A percentile compares a stretch with the other conserved stretches of the same genome.
Evolutionary conservation across 163 green algal species (phyloP).

Genomic region (Scenedesmus sp.): DNA sequence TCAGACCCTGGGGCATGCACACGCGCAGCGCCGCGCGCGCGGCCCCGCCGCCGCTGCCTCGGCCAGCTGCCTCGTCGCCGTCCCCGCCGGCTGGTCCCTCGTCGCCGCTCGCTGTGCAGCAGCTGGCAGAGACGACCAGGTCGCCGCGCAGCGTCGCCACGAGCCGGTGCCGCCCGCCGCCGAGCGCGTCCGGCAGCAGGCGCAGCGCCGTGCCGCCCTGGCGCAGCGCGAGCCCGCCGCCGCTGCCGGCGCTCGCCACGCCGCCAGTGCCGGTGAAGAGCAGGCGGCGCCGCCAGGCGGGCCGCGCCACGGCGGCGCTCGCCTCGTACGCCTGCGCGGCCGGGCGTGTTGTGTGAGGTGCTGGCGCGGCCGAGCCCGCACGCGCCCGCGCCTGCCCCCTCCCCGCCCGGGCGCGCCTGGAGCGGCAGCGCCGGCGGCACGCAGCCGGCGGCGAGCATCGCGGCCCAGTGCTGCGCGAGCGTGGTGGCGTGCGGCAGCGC

Average conservation of each 20-base stretch:
- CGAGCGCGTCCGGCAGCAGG: neutral
- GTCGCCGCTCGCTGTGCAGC: neutral
- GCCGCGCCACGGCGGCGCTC: neutral
- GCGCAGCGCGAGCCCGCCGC: conserved; percentile 2
- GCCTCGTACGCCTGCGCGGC: conserved; percentile 49
- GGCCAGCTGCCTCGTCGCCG: conserved; percentile 12
- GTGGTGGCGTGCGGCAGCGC: conserved; percentile 48
- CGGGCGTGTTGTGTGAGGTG: neutral
- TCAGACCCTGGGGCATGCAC: conserved; percentile 37
- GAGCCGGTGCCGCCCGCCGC: neutral
- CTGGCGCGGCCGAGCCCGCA: neutral
- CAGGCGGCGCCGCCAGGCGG: conserved; percentile 21
- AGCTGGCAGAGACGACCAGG: conserved; percentile 26
- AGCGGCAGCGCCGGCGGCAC: conserved; percentile 1
- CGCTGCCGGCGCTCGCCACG: conserved; percentile 14
- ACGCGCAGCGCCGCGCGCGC: conserved; percentile 44
- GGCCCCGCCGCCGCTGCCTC: conserved; percentile 20
- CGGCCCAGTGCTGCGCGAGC: conserved; percentile 45
- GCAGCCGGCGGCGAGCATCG: neutral
- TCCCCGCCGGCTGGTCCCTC: neutral
- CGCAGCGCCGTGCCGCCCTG: conserved; percentile 8
- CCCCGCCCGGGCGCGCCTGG: no score
- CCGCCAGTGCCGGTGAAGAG: conserved; percentile 44
- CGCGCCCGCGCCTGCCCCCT: no score
- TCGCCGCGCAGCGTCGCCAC: conserved; percentile 45